phyloP scores from a whole-genome alignment of 805 yeast genomes.

The Wickerhamomyces bovis region DNA sequence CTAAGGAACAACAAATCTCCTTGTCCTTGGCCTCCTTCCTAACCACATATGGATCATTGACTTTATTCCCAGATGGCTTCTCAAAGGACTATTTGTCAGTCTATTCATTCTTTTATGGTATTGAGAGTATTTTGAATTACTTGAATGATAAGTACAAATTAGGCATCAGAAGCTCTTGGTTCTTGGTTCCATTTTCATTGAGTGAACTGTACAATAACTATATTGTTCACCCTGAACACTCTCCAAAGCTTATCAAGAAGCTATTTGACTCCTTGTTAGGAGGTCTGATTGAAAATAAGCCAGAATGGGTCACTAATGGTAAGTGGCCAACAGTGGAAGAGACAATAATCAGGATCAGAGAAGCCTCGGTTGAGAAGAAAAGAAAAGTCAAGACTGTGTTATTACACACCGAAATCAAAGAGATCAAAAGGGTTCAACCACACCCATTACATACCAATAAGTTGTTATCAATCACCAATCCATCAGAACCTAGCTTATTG shows the following conservation, averaged over 20 bases:
- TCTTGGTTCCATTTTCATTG: slow-evolving; percentile 12
- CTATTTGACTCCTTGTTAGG: slow-evolving; percentile 4
- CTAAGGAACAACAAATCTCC: not conserved
- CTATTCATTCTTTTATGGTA: slow-evolving; percentile 10
- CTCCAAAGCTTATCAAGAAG: slow-evolving; percentile 7
- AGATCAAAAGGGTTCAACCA: slow-evolving; percentile 6
- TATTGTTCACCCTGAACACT: slow-evolving; percentile 10
- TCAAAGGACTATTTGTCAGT: slow-evolving; percentile 10
- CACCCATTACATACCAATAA: slow-evolving; percentile 12
- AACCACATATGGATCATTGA: slow-evolving; percentile 3
- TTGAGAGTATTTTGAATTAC: slow-evolving; percentile 7
- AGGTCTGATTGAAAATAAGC: slow-evolving; percentile 13
- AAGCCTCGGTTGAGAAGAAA: not conserved
- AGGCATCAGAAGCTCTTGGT: slow-evolving; percentile 8
- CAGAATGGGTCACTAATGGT: slow-evolving; percentile 3
- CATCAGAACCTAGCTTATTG: slow-evolving; percentile 10
- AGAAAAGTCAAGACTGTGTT: not conserved
- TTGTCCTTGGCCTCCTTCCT: not conserved
- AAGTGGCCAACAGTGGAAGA: slow-evolving; percentile 10
- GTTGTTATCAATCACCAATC: slow-evolving; percentile 13
- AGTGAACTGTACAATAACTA: slow-evolving; percentile 13
- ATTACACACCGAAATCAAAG: slow-evolving; percentile 1
- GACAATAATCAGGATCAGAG: not conserved
- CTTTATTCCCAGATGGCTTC: slow-evolving; percentile 11
- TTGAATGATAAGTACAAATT: not conserved